A percentile compares a stretch with the other conserved stretches of the same genome.
Evolutionary conservation across 148 eudicot species (phyloP).

Genomic region (Oxyria digyna): DNA sequence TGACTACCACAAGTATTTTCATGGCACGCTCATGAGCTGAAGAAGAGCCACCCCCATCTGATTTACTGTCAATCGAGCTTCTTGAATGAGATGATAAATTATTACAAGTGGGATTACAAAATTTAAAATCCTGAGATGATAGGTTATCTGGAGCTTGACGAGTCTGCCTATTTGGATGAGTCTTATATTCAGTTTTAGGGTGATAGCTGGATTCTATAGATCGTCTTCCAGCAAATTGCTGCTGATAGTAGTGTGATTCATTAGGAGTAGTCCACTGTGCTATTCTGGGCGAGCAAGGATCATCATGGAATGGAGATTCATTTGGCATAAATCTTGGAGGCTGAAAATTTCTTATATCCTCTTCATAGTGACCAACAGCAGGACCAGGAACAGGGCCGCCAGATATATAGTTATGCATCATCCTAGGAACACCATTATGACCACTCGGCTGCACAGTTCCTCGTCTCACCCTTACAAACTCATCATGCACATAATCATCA

Average conservation of each 20-base stretch:
- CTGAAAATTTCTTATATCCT: background rate
- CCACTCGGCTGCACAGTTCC: slow-evolving; percentile 18
- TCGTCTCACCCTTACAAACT: slow-evolving; percentile 19
- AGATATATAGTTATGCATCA: slow-evolving; percentile 15
- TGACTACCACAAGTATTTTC: slow-evolving; percentile 23
- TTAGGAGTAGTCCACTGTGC: slow-evolving; percentile 15
- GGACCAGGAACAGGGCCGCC: background rate
- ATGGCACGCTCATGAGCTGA: slow-evolving; percentile 23
- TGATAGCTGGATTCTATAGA: slow-evolving; percentile 23
- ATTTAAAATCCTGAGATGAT: slow-evolving; percentile 11
- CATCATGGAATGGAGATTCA: slow-evolving; percentile 4
- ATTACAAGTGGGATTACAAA: slow-evolving; percentile 20
- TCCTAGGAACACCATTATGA: slow-evolving; percentile 14
- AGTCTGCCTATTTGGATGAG: background rate
- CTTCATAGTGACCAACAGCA: background rate
- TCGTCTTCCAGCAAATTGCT: slow-evolving; percentile 19
- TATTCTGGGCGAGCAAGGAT: slow-evolving; percentile 24
- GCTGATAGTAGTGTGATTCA: slow-evolving; percentile 18
- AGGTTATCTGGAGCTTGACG: slow-evolving; percentile 28
- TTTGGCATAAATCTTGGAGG: background rate
- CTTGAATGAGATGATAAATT: slow-evolving; percentile 13
- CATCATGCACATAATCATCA: slow-evolving; percentile 27
- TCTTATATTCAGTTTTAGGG: slow-evolving; percentile 10
- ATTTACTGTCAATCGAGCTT: slow-evolving; percentile 13
- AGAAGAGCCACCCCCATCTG: slow-evolving; percentile 17